phyloP scores from a whole-genome alignment of 768 basidiomycete species.

The Xerocomellus dryophilus region DNA sequence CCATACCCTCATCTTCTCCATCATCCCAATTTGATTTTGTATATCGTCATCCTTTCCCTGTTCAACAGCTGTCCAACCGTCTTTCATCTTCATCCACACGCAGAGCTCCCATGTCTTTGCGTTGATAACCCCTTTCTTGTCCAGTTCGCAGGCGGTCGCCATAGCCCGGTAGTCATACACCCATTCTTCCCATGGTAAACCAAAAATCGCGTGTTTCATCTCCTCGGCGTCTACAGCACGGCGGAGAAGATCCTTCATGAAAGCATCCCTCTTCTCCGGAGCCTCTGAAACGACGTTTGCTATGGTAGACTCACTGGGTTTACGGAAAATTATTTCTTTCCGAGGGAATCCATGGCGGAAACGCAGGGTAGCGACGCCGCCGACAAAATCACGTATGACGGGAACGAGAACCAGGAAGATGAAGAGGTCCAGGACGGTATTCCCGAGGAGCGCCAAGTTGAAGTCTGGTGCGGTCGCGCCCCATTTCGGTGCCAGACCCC shows the following conservation, averaged over 20 bases:
- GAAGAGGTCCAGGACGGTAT: conserved; percentile 25
- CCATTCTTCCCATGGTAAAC: conserved; percentile 36
- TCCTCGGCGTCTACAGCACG: conserved; percentile 31
- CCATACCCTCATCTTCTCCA: conserved; percentile 30
- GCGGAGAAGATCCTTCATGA: conserved; percentile 25
- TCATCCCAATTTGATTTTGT: conserved; percentile 24
- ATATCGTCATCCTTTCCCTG: conserved; percentile 24
- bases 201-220: conserved; percentile 23
- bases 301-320: conserved; percentile 26
- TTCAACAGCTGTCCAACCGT: conserved; percentile 29
- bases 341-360: conserved; percentile 28
- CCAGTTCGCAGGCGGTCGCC: conserved; percentile 23
- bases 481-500: conserved; percentile 18
- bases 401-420: conserved; percentile 27
- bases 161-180: conserved; percentile 30
- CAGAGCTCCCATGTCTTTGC: conserved; percentile 30
- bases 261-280: conserved; percentile 27
- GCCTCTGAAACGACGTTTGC: conserved; percentile 23
- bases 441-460: conserved; percentile 21
- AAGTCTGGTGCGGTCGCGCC: conserved; percentile 15
- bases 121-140: conserved; percentile 19
- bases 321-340: conserved; percentile 31
- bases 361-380: conserved; percentile 19
- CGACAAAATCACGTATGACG: conserved; percentile 23
- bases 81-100: conserved; percentile 33